Evolutionary conservation across 331 rosid species (phyloP).

Genomic region (Pyrus hybrid): DNA sequence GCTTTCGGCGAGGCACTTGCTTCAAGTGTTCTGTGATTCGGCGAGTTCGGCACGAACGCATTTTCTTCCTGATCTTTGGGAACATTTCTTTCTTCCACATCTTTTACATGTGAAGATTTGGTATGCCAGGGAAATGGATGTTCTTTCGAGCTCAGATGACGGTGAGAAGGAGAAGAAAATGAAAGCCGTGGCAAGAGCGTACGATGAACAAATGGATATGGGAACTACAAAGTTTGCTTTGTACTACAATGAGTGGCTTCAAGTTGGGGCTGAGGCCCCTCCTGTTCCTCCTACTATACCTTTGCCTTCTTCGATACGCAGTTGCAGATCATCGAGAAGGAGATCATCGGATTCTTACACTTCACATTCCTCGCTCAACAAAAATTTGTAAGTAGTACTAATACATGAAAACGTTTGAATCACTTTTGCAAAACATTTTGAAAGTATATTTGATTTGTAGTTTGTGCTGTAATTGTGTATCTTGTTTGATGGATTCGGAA

Average conservation of each 20-base stretch:
- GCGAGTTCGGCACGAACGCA: slow-evolving; percentile 59
- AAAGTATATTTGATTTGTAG: background rate
- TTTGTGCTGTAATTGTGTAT: slow-evolving; percentile 3
- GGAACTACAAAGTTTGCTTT: slow-evolving; percentile 66
- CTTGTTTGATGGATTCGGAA: background rate
- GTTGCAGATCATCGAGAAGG: slow-evolving; percentile 35
- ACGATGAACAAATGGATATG: slow-evolving; percentile 42
- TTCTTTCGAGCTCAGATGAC: slow-evolving; percentile 16
- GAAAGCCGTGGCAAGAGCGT: slow-evolving; percentile 35
- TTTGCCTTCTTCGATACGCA: slow-evolving; percentile 50
- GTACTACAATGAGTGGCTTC: slow-evolving; percentile 78
- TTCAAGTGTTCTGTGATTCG: slow-evolving; percentile 64
- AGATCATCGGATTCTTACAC: slow-evolving; percentile 52
- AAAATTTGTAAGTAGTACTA: slow-evolving; percentile 55
- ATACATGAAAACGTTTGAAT: background rate
- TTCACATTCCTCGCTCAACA: slow-evolving; percentile 44
- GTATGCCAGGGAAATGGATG: slow-evolving; percentile 49
- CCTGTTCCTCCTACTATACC: slow-evolving; percentile 55
- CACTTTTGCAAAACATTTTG: background rate
- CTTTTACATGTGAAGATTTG: slow-evolving; percentile 73
- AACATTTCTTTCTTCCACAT: slow-evolving; percentile 82
- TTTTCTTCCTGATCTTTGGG: slow-evolving; percentile 86
- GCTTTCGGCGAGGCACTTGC: slow-evolving; percentile 52
- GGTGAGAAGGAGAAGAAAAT: slow-evolving; percentile 39
- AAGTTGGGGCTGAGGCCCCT: slow-evolving; percentile 53